A percentile compares a stretch with the other conserved stretches of the same genome.
Conservation (phyloP, 495 filamentous ascomycete genomes). For the Diplogelasinospora grovesii region DNA sequence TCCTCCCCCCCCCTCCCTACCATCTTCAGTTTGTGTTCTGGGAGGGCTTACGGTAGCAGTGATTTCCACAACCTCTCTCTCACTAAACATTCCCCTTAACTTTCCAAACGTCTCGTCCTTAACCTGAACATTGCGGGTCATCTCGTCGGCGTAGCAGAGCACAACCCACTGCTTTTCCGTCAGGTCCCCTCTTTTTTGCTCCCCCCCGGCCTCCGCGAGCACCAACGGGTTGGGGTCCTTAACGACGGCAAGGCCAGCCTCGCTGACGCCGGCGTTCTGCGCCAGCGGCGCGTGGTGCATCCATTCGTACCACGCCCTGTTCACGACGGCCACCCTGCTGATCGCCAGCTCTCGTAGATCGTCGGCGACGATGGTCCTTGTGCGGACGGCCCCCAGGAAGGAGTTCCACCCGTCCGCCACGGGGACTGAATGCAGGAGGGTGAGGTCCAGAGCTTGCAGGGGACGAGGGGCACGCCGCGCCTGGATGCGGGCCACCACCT, state of each 20-base stretch:
- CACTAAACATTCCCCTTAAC: slow-evolving; percentile 52
- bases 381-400: slow-evolving; percentile 70
- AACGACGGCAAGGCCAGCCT: slow-evolving; percentile 40
- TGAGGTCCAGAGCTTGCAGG: slow-evolving; percentile 63
- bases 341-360: slow-evolving; percentile 66
- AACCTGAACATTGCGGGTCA: slow-evolving; percentile 61
- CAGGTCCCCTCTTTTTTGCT: too few relatives aligned
- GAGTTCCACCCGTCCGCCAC: slow-evolving; percentile 76
- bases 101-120: slow-evolving; percentile 54
- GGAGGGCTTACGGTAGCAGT: slow-evolving; percentile 55
- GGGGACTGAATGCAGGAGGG: slow-evolving; percentile 65
- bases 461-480: slow-evolving; percentile 57
- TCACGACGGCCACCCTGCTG: slow-evolving; percentile 65
- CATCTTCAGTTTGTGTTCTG: not conserved
- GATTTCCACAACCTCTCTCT: slow-evolving; percentile 70
- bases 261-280: slow-evolving; percentile 37
- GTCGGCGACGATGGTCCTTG: slow-evolving; percentile 51
- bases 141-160: slow-evolving; percentile 65
- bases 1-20: not conserved
- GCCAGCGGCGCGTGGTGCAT: slow-evolving; percentile 63
- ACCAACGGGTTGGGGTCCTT: slow-evolving; percentile 12
- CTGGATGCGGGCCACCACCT: slow-evolving; percentile 54
- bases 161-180: slow-evolving; percentile 57
- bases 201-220: slow-evolving; percentile 5
- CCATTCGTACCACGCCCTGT: slow-evolving; percentile 75